phyloP scores from a whole-genome alignment of 352 stramenopile species.

The Halophytophthora polymorphica region DNA sequence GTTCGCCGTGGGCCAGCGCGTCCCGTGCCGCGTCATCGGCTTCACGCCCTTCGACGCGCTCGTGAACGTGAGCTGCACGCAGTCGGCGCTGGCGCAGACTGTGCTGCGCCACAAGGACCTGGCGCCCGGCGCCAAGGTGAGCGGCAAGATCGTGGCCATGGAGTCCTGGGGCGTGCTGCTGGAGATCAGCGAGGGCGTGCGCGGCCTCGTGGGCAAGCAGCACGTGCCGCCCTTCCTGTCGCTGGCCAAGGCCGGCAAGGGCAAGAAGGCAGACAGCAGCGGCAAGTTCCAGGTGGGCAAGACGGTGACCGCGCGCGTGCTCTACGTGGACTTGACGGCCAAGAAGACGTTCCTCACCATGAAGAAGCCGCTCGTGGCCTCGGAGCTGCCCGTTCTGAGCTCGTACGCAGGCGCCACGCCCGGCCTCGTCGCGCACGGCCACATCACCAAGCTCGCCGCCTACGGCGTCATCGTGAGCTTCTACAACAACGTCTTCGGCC shows the following conservation, averaged over 20 bases:
- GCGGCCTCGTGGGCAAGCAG: conserved; percentile 63
- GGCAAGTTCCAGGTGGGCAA: conserved; percentile 83
- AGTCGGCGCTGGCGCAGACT: conserved; percentile 65
- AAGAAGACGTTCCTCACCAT: conserved; percentile 93
- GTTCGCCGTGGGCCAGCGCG: conserved; percentile 52
- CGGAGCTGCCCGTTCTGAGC: conserved; percentile 74
- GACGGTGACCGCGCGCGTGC: conserved; percentile 70
- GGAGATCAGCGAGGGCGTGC: conserved; percentile 84
- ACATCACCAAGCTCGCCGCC: conserved; percentile 93
- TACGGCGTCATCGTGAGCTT: conserved; percentile 94
- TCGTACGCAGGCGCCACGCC: conserved; percentile 71
- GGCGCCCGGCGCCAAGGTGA: conserved; percentile 66
- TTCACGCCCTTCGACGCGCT: conserved; percentile 85
- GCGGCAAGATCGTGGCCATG: conserved; percentile 77
- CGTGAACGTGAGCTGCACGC: conserved; percentile 82
- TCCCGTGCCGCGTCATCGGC: conserved; percentile 78
- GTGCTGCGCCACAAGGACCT: conserved; percentile 83
- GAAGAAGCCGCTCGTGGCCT: conserved; percentile 80
- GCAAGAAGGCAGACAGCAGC: conserved; percentile 55
- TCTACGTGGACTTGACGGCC: conserved; percentile 79
- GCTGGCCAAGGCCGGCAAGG: conserved; percentile 60
- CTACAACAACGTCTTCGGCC: conserved; percentile 94
- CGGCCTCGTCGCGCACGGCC: conserved; percentile 81
- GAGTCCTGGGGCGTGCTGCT: conserved; percentile 83
- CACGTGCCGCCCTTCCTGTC: conserved; percentile 78